Percentiles rank a stretch among this genome's conserved stretches.
Conservation (phyloP, 192 early-diverging fungal species). For the Spinellus fusiger region DNA sequence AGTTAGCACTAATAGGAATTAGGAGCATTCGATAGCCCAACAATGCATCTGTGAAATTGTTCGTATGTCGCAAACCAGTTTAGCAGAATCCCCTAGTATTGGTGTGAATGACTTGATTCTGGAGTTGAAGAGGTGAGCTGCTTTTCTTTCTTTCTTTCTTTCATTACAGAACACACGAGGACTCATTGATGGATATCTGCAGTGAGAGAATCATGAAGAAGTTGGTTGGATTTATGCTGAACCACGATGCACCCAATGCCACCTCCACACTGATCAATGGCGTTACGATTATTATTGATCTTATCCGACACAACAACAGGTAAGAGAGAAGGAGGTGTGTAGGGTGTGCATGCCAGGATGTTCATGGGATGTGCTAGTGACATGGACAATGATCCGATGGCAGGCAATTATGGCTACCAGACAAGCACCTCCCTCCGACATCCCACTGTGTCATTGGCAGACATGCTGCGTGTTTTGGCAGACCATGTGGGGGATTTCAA, state of each 20-base stretch:
- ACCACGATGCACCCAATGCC: constrained; percentile 63
- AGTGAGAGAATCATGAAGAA: constrained; percentile 72
- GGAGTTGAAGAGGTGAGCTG: constrained; percentile 22
- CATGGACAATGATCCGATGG: constrained; percentile 24
- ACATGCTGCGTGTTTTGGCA: constrained; percentile 82
- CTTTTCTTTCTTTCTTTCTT: background rate
- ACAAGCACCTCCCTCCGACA: background rate
- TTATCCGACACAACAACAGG: constrained; percentile 96
- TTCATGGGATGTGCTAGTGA: constrained; percentile 8
- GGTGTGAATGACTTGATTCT: constrained; percentile 29
- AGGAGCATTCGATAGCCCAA: constrained; percentile 36
- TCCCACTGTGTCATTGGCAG: constrained; percentile 57
- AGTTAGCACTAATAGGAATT: background rate
- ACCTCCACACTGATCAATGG: constrained; percentile 88
- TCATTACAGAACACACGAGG: background rate
- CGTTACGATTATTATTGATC: constrained; percentile 95
- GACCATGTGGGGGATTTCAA: constrained; percentile 72
- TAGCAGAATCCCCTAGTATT: constrained; percentile 23
- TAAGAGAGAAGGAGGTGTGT: constrained; percentile 23
- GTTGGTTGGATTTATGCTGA: constrained; percentile 86
- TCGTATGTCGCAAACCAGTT: constrained; percentile 35
- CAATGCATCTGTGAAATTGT: constrained; percentile 36
- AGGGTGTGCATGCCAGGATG: background rate
- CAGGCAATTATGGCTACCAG: constrained; percentile 3
- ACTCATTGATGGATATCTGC: background rate